These are phyloP conservation scores for Exophiala lecanii-corni DNA, from an alignment of 2,329 filamentous ascomycete species.

Conservation along the genomic window DNA sequence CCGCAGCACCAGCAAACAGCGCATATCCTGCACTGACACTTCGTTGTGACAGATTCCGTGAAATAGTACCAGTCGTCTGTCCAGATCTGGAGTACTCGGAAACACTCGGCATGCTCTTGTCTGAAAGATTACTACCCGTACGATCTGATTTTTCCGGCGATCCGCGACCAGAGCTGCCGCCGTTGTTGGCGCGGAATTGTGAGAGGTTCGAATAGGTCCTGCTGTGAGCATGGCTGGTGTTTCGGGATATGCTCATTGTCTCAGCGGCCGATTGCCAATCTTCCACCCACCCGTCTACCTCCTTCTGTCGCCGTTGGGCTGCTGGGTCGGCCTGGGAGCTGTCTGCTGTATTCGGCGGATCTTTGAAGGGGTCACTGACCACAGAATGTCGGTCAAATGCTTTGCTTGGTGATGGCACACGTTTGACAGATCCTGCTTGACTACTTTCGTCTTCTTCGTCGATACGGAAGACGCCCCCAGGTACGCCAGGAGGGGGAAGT, in stretches of 20 bases:
- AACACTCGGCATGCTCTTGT: slow-evolving; percentile 37
- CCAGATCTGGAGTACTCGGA: slow-evolving; percentile 16
- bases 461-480: slow-evolving; percentile 24
- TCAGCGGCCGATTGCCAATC: slow-evolving; percentile 28
- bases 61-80: slow-evolving; percentile 35
- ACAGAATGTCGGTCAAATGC: slow-evolving; percentile 9
- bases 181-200: slow-evolving; percentile 15
- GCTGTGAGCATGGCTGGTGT: slow-evolving; percentile 23
- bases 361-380: slow-evolving; percentile 24
- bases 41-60: slow-evolving; percentile 22
- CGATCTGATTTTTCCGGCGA: slow-evolving; percentile 46
- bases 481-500: slow-evolving; percentile 14
- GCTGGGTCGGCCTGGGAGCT: slow-evolving; percentile 8
- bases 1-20: slow-evolving; percentile 26
- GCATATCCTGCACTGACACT: slow-evolving; percentile 25
- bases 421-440: slow-evolving; percentile 20
- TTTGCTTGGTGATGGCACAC: slow-evolving; percentile 5
- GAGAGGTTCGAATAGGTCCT: slow-evolving; percentile 27
- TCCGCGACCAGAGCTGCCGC: slow-evolving; percentile 16
- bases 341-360: slow-evolving; percentile 14
- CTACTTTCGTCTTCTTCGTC: slow-evolving; percentile 27
- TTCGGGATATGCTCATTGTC: slow-evolving; percentile 25
- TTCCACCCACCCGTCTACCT: slow-evolving; percentile 28
- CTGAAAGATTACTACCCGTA: slow-evolving; percentile 55
- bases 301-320: slow-evolving; percentile 22